Conservation (phyloP, 2,329 filamentous ascomycete species). For the Chaetomium globosum region DNA sequence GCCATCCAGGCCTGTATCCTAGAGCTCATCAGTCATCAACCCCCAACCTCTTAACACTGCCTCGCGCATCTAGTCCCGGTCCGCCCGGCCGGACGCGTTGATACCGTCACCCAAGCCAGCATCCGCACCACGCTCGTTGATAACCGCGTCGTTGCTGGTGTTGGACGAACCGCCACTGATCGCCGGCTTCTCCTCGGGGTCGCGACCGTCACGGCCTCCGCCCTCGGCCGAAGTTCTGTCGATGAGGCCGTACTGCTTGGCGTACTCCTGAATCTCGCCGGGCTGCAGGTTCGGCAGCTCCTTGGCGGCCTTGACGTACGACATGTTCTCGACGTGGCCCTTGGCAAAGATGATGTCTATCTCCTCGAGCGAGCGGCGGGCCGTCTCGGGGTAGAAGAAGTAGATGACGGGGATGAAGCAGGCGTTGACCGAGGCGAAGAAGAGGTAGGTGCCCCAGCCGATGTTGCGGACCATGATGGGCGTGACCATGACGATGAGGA, state of each 20-base stretch:
- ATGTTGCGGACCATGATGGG: slow-evolving; percentile 60
- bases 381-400: slow-evolving; percentile 58
- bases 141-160: slow-evolving; percentile 17
- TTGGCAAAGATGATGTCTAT: slow-evolving; percentile 66
- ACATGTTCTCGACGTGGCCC: slow-evolving; percentile 60
- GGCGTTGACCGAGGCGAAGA: slow-evolving; percentile 59
- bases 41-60: background rate
- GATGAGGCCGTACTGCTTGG: slow-evolving; percentile 41
- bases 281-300: slow-evolving; percentile 57
- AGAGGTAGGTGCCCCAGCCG: slow-evolving; percentile 57
- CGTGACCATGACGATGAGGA: slow-evolving; percentile 68
- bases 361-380: slow-evolving; percentile 63
- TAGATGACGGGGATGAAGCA: slow-evolving; percentile 56
- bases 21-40: slow-evolving; percentile 2
- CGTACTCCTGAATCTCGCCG: slow-evolving; percentile 56
- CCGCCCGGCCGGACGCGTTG: slow-evolving; percentile 17
- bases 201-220: slow-evolving; percentile 18
- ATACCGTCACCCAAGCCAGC: slow-evolving; percentile 24
- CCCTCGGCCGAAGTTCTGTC: slow-evolving; percentile 5
- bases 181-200: slow-evolving; percentile 28
- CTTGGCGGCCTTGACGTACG: slow-evolving; percentile 60
- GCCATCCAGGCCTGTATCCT: background rate
- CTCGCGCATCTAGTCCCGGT: slow-evolving; percentile 16
- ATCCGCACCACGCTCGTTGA: slow-evolving; percentile 27
- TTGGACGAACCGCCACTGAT: slow-evolving; percentile 12